A percentile compares a stretch with the other conserved stretches of the same genome.
Conservation (phyloP, 495 filamentous ascomycete genomes). For the Penicillium crystallinum region DNA sequence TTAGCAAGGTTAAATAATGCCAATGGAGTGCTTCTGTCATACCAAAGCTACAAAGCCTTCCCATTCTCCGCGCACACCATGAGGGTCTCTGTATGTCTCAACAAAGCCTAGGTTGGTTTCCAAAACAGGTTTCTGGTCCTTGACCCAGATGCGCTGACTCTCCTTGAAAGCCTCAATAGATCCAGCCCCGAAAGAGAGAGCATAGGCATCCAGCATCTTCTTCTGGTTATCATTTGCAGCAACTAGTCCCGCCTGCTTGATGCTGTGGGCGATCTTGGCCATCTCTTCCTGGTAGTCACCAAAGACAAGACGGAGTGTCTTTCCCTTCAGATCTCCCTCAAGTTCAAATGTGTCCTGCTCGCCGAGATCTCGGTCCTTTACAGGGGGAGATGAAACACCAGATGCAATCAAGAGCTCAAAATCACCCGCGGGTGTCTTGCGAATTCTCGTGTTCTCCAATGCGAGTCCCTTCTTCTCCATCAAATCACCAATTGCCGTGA, state of each 20-base stretch:
- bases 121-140: conserved; percentile 81
- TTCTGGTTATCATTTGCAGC: conserved; percentile 82
- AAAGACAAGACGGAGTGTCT: conserved; percentile 69
- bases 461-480: conserved; percentile 67
- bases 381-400: conserved; percentile 51
- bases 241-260: conserved; percentile 67
- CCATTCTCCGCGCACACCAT: conserved; percentile 93
- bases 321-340: conserved; percentile 57
- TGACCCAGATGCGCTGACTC: conserved; percentile 85
- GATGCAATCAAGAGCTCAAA: conserved; percentile 86
- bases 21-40: conserved; percentile 1
- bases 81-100: conserved; percentile 92
- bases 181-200: conserved; percentile 76
- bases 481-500: conserved; percentile 64
- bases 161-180: conserved; percentile 87
- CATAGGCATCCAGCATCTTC: conserved; percentile 78
- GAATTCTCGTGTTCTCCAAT: conserved; percentile 83
- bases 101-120: conserved; percentile 94
- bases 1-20: conserved; percentile 10
- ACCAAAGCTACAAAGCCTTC: conserved; percentile 85
- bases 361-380: conserved; percentile 62
- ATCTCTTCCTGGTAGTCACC: conserved; percentile 81
- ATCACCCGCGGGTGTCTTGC: conserved; percentile 63
- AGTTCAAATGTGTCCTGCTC: conserved; percentile 62
- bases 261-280: conserved; percentile 65